Evolutionary conservation across 2,329 filamentous ascomycete species (phyloP).

Genomic region (Alternaria infectoria): DNA sequence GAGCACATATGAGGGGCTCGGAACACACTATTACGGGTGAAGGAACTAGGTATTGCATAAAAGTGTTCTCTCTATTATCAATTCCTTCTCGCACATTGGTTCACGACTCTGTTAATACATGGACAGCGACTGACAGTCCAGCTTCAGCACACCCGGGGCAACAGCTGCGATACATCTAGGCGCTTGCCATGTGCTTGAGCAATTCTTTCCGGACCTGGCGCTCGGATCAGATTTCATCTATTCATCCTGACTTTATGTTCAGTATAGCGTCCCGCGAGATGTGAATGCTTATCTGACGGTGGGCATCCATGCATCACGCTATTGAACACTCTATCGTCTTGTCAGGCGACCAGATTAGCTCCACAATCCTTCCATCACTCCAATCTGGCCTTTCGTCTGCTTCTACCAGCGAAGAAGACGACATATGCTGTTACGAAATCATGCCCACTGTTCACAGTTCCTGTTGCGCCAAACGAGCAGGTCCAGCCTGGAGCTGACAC

Average conservation of each 20-base stretch:
- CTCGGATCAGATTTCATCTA: slow-evolving; percentile 1
- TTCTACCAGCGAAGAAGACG: not conserved
- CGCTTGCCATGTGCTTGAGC: not conserved
- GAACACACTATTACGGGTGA: not conserved
- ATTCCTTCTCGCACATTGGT: not conserved
- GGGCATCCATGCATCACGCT: slow-evolving; percentile 32
- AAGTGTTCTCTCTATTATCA: not conserved
- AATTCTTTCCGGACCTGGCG: not conserved
- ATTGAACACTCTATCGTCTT: slow-evolving; percentile 22
- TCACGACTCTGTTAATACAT: not conserved
- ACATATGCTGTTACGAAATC: not conserved
- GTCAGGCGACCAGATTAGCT: slow-evolving; percentile 10
- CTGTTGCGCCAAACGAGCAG: not conserved
- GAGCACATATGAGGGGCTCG: not conserved
- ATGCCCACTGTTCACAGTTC: not conserved
- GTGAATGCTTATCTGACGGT: slow-evolving; percentile 5
- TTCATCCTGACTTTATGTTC: not conserved
- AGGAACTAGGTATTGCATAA: not conserved
- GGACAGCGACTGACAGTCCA: not conserved
- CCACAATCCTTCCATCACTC: not conserved
- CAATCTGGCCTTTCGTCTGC: not conserved
- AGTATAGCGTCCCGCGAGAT: not conserved
- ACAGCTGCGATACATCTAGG: not conserved
- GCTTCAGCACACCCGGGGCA: not conserved
- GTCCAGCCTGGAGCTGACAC: slow-evolving; percentile 7